phyloP scores from a whole-genome alignment of 1,284 basidiomycete genomes.

The Trichosporon asahii region DNA sequence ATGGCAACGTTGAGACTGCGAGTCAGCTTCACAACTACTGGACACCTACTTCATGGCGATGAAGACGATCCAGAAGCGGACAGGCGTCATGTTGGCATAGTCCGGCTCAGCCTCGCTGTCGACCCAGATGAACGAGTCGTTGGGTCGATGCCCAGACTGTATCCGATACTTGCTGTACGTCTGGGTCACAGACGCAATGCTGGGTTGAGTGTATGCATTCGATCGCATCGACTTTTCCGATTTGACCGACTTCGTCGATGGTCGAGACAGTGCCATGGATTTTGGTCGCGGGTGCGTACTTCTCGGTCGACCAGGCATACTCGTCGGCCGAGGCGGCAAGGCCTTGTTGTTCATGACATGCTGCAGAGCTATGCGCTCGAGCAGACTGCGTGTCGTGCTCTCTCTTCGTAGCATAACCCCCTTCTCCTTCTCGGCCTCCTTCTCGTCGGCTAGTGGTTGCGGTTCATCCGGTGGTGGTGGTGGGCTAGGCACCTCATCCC shows the following conservation, averaged over 20 bases:
- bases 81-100: neutral
- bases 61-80: slow-evolving; percentile 26
- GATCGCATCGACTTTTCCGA: neutral
- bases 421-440: neutral
- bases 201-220: neutral
- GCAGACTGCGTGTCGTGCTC: neutral
- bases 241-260: neutral
- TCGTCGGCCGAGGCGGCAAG: neutral
- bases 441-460: neutral
- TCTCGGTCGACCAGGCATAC: neutral
- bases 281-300: neutral
- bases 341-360: slow-evolving; percentile 4
- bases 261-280: neutral
- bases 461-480: neutral
- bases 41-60: slow-evolving; percentile 31
- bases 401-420: neutral
- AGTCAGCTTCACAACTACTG: too few relatives aligned
- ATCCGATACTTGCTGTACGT: neutral
- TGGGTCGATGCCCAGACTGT: neutral
- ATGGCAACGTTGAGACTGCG: slow-evolving; percentile 24
- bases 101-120: neutral
- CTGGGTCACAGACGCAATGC: slow-evolving; percentile 3
- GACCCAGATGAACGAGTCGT: neutral
- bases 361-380: slow-evolving; percentile 1
- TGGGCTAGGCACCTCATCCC: neutral